Evolutionary conservation across 352 stramenopile genomes (phyloP).

Genomic region (Phytophthora macrochlamydospora): DNA sequence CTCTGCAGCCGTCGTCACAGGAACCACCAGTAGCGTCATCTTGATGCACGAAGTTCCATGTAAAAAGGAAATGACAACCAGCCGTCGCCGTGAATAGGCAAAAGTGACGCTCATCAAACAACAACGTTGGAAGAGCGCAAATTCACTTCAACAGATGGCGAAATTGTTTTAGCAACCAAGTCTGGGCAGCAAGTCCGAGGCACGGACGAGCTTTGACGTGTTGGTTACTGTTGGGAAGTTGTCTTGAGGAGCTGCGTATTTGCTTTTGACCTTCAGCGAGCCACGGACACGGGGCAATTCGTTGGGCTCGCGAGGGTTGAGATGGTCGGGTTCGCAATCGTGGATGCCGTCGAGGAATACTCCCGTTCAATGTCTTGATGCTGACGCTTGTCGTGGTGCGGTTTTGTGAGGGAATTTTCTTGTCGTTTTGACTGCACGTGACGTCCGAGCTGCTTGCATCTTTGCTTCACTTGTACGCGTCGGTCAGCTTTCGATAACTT

Average conservation of each 20-base stretch:
- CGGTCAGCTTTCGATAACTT: constrained; percentile 63
- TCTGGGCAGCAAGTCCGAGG: constrained; percentile 41
- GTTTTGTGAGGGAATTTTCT: constrained; percentile 10
- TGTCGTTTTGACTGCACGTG: constrained; percentile 13
- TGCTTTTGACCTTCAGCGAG: constrained; percentile 12
- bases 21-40: constrained; percentile 46
- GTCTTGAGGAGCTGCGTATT: constrained; percentile 15
- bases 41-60: too few relatives aligned
- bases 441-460: constrained; percentile 32
- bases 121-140: too few relatives aligned
- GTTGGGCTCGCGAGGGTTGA: constrained; percentile 2
- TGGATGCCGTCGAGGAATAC: constrained; percentile 12
- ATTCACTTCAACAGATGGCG: constrained; percentile 14
- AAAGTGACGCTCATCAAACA: too few relatives aligned
- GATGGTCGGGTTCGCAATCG: constrained; percentile 17
- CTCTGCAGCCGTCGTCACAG: constrained; percentile 43
- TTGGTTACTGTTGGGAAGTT: constrained; percentile 42
- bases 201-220: constrained; percentile 52
- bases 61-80: too few relatives aligned
- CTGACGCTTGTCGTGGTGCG: constrained; percentile 10
- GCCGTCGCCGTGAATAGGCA: too few relatives aligned
- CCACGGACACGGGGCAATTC: constrained; percentile 11
- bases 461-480: constrained; percentile 45
- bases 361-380: constrained; percentile 5
- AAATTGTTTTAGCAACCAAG: constrained; percentile 10